Evolutionary conservation across 2,329 filamentous ascomycete genomes (phyloP).

Genomic region (Aureobasidium sp.): DNA sequence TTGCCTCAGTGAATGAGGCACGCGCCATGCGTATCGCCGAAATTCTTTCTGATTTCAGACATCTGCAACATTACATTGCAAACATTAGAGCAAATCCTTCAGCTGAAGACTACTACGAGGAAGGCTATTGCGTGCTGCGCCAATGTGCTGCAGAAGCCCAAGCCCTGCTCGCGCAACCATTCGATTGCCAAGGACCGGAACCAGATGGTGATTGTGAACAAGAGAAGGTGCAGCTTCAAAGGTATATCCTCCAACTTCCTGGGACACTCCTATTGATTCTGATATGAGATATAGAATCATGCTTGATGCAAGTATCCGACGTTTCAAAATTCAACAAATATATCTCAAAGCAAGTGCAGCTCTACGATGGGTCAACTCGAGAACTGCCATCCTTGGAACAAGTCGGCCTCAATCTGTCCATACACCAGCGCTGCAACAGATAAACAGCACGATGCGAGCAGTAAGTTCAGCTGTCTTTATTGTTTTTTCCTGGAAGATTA

Average conservation of each 20-base stretch:
- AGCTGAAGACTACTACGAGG: slow-evolving; percentile 48
- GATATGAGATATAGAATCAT: slow-evolving; percentile 41
- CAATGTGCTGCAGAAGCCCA: slow-evolving; percentile 49
- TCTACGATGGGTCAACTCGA: slow-evolving; percentile 48
- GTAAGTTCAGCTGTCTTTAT: slow-evolving; percentile 16
- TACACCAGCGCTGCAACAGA: slow-evolving; percentile 38
- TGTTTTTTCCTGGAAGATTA: neutral
- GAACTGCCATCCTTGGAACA: slow-evolving; percentile 42
- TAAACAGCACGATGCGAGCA: slow-evolving; percentile 38
- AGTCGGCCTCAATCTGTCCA: slow-evolving; percentile 41
- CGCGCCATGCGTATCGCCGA: slow-evolving; percentile 54
- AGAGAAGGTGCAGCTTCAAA: slow-evolving; percentile 47
- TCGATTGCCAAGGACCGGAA: slow-evolving; percentile 34
- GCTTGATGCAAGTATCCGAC: slow-evolving; percentile 48
- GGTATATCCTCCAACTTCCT: slow-evolving; percentile 31
- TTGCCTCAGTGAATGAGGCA: slow-evolving; percentile 49
- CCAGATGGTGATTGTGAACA: slow-evolving; percentile 41
- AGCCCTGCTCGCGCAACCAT: slow-evolving; percentile 45
- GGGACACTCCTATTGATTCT: neutral
- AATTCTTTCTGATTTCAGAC: slow-evolving; percentile 56
- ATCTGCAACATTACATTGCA: slow-evolving; percentile 49
- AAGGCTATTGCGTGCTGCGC: slow-evolving; percentile 50
- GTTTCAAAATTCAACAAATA: slow-evolving; percentile 53
- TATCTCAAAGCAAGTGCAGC: slow-evolving; percentile 51
- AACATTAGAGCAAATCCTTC: slow-evolving; percentile 43